Base-by-base conservation (phyloP, 495 filamentous ascomycete genomes). In the Tirmania nivea region DNA sequence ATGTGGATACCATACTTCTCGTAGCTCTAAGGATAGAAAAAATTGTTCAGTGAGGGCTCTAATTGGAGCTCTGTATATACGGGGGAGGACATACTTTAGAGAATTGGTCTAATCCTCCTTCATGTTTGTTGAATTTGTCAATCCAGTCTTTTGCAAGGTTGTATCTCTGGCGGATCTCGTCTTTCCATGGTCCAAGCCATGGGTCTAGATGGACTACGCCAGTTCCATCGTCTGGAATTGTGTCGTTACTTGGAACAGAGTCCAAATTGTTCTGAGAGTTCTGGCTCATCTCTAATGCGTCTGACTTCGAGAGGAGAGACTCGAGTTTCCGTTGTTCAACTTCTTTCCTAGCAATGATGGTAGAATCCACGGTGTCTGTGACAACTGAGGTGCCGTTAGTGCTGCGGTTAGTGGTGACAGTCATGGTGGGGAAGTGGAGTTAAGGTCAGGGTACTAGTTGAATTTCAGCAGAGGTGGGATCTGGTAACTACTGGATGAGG, bases 61-160 rank as follows among this genome's bases (percentile, higher is more conserved):
- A 54, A 8, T 14, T 57, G 35, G 57, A 53, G 21, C 50, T 10
- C n/a, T n/a, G n/a, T 20, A 10, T n/a, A 51, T 52, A 37, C 10
- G 14, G 7, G 35, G 51, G 2, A 20, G n/a, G 6, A 67, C 76
- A 34, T 63, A 86, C 86, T 68, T 74, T 84, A 62, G 84, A 87
- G 71, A 97, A 96, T 64, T 89, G 84, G 48, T 94, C 86, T 53
- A 97, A 59, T 2, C 90, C 86, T 8, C 90, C 90, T 66, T 97
- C 90, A 0, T 76, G 73, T 35, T 85, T 75, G 60, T 92, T 69
- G 60, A 97, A 80, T 10, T 69, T 81, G 64, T 80, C 77, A 61
- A 94, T 81, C 90, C 90, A 97, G 52, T 79, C 69, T 61, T 93
- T 76, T n/a, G 88, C 84, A 60, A 85, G 81, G 56, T 71, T 68